Evolutionary conservation across 2,329 filamentous ascomycete genomes (phyloP), one percentile per base, ranked within the genome.

Genomic region (Septoria linicola): DNA sequence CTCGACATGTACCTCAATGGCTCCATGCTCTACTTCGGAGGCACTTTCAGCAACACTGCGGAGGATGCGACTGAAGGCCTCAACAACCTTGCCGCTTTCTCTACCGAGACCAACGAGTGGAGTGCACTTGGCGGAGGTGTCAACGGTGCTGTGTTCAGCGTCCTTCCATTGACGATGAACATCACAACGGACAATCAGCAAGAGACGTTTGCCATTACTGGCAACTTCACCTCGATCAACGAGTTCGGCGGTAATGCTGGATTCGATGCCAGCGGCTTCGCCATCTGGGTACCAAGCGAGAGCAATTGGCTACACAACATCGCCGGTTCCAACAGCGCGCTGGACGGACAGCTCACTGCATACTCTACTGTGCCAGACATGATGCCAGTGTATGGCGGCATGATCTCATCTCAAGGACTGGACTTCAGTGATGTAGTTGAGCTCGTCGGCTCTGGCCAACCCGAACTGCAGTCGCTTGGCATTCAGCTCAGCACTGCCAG

Each of bases 271-370:
- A 71, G 82, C 43, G 90, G 91, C 2, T 89, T 99, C 63, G 92
- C 89, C 11, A 77, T 97, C 31, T 99, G 93, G 93, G 85, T 97
- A 6, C 88, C 88, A 2, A 95, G 90, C 3, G 77, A 80, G 55
- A 79, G 78, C 51, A 93, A 93, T 66, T 99, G 93, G 93, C 76
- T 99, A 13, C 83, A 89, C 65, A 93, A 95, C 60, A 73, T 96
- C 14, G 63, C 70, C 8, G 74, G 81, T 5, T 72, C 80, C 6
- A 78, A 83, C 25, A 83, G 88, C 48, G 76, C 80, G 5, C 80
- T 95, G 61, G 78, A 79, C 51, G 95, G 93, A 31, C 74, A 83
- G 49, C 77, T 99, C 39, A 87, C 84, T 14, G 80, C 88, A 5
- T 76, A 85, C 32, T 78, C 88, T n/a, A 76, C 84, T 46, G 74